Evolutionary conservation across 345 rosid genomes (phyloP).

Genomic region (Boechera stricta): DNA sequence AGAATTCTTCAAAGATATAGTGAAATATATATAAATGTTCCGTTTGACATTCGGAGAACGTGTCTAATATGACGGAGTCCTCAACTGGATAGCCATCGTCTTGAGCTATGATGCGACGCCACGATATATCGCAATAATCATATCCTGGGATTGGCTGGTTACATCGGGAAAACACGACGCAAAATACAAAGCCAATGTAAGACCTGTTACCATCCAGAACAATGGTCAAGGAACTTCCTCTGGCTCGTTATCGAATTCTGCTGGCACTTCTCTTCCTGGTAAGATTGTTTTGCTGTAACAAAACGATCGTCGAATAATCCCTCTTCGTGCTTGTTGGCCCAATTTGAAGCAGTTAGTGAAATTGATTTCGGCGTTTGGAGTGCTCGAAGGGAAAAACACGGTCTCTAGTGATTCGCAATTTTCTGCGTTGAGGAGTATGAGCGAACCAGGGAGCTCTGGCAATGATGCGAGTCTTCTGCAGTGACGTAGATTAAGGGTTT

Average conservation of each 20-base stretch:
- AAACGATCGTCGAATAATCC: too few relatives aligned
- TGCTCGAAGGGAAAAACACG: too few relatives aligned
- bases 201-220: background rate
- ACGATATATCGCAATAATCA: background rate
- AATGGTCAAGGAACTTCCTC: background rate
- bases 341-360: too few relatives aligned
- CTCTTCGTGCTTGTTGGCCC: too few relatives aligned
- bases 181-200: too few relatives aligned
- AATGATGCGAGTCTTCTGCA: too few relatives aligned
- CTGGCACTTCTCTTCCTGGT: constrained; percentile 11
- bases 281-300: background rate
- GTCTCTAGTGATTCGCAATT: too few relatives aligned
- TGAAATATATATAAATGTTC: constrained; percentile 9
- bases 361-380: too few relatives aligned
- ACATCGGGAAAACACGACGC: background rate
- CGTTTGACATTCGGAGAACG: background rate
- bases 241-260: background rate
- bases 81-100: background rate
- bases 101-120: background rate
- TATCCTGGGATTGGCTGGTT: background rate
- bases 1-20: background rate
- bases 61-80: too few relatives aligned
- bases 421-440: too few relatives aligned
- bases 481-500: too few relatives aligned
- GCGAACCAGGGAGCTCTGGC: too few relatives aligned